Conservation (phyloP, 2,329 filamentous ascomycete species). For the Pyrenophora teres region DNA sequence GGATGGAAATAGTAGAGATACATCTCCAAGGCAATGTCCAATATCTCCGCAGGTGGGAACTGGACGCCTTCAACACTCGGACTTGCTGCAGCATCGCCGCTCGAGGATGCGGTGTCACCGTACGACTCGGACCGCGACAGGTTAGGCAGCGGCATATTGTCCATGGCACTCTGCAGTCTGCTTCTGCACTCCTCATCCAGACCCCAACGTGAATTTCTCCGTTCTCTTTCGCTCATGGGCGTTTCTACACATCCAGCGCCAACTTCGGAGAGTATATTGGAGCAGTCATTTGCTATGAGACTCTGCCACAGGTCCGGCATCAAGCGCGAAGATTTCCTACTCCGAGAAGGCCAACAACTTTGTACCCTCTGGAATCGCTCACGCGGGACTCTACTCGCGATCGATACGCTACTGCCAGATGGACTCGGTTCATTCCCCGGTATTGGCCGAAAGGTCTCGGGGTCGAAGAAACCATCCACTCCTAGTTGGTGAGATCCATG, state of each 20-base stretch:
- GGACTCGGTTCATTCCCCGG: slow-evolving; percentile 39
- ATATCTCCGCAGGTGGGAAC: slow-evolving; percentile 57
- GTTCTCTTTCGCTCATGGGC: slow-evolving; percentile 35
- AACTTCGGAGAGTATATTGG: slow-evolving; percentile 45
- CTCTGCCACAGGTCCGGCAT: slow-evolving; percentile 46
- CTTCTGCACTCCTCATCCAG: slow-evolving; percentile 48
- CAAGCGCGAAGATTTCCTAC: slow-evolving; percentile 36
- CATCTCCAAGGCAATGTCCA: slow-evolving; percentile 60
- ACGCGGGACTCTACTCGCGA: slow-evolving; percentile 45
- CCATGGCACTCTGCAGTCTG: slow-evolving; percentile 44
- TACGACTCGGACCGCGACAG: slow-evolving; percentile 32
- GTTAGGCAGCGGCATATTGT: slow-evolving; percentile 29
- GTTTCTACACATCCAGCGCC: slow-evolving; percentile 29
- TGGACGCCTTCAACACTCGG: slow-evolving; percentile 37
- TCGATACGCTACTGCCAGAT: slow-evolving; percentile 43
- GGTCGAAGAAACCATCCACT: slow-evolving; percentile 39
- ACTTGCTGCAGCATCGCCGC: slow-evolving; percentile 35
- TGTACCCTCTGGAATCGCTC: slow-evolving; percentile 48
- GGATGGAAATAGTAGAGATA: slow-evolving; percentile 61
- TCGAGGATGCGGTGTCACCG: slow-evolving; percentile 40
- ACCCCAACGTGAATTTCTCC: slow-evolving; percentile 44
- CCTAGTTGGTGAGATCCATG: slow-evolving; percentile 37
- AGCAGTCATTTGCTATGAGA: slow-evolving; percentile 34
- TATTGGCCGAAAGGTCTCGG: slow-evolving; percentile 30
- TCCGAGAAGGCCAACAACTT: slow-evolving; percentile 46